A percentile compares a stretch with the other conserved stretches of the same genome.
Conservation (phyloP, 164 flowering plant genomes). For the Akebia trifoliata region DNA sequence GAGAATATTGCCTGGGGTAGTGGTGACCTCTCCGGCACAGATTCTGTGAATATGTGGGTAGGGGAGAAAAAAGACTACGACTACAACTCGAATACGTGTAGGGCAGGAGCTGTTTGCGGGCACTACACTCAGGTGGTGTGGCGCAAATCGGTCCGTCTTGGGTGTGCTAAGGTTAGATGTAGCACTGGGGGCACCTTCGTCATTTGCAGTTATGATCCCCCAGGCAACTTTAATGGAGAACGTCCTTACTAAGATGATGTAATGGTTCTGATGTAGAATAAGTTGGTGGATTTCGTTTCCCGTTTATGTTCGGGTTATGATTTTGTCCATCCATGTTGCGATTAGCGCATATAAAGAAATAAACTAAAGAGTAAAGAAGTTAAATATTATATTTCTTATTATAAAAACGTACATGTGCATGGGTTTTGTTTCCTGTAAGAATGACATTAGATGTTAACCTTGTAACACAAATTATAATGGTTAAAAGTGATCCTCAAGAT, state of each 20-base stretch:
- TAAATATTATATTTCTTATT: no score
- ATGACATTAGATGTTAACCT: no score
- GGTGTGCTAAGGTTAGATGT: constrained; percentile 42
- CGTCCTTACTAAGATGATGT: constrained; percentile 14
- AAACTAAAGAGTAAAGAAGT: no score
- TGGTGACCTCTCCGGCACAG: constrained; percentile 14
- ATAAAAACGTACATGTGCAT: no score
- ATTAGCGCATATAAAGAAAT: no score
- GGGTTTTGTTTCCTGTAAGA: no score
- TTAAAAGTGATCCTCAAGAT: no score
- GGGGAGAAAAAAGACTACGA: constrained; percentile 30
- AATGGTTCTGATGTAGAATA: no score
- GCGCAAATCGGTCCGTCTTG: constrained; percentile 33
- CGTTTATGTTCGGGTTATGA: no score
- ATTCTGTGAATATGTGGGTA: constrained; percentile 40
- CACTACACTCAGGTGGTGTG: constrained; percentile 55
- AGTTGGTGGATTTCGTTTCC: no score
- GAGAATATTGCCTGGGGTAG: constrained; percentile 15
- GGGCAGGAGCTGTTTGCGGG: constrained; percentile 19
- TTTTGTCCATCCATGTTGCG: no score
- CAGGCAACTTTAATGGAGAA: constrained; percentile 3
- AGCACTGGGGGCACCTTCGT: constrained; percentile 21
- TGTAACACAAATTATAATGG: no score
- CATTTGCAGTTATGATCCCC: constrained; percentile 12
- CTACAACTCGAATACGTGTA: constrained; percentile 27